Evolutionary conservation across 2,329 filamentous ascomycete genomes (phyloP), one percentile per base, ranked within the genome.

Genomic region (Sporothrix pallida): DNA sequence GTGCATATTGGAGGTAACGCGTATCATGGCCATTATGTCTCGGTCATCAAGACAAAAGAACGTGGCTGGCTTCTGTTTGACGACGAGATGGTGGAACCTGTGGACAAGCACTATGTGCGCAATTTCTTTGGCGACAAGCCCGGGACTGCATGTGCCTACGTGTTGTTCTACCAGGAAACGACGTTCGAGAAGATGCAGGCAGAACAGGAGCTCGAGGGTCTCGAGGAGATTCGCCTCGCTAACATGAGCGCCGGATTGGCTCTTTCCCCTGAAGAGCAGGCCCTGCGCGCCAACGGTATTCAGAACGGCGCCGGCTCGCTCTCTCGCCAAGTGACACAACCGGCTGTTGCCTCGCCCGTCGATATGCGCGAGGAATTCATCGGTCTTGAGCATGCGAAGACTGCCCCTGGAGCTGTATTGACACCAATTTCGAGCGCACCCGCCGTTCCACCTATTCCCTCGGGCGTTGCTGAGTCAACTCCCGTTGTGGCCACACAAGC

Each of bases 81-180:
- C 78, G 96, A 99, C 79, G 96, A 99, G 83, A 94, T 98, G 90
- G 96, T 99, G 4, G 96, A 99, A 81, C 96, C 96, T 0, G 96
- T 99, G 5, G 94, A 98, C 81, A 98, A 98, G 82, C 91, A 93
- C 80, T 99, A 97, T 79, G 96, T 99, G 52, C 90, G 92, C 77
- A 98, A 97, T 81, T 99, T 99, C 83, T 99, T 99, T 78, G 96
- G 96, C 17, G 96, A 98, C 80, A 94, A 93, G 79, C 91, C 92
- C 0, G 94, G 94, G 2, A 89, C 97, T 81, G 96, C 96, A 10
- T 98, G 95, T 78, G 96, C 96, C 44, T 99, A 99, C 79, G 95
- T 99, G 17, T 85, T 99, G 10, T 99, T 99, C 82, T 99, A 99
- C 83, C 96, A 98, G 81, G 95, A 99, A 82, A 98, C 89, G 2